phyloP scores from a whole-genome alignment of 2,329 filamentous ascomycete species.

The Peltaster fructicola region DNA sequence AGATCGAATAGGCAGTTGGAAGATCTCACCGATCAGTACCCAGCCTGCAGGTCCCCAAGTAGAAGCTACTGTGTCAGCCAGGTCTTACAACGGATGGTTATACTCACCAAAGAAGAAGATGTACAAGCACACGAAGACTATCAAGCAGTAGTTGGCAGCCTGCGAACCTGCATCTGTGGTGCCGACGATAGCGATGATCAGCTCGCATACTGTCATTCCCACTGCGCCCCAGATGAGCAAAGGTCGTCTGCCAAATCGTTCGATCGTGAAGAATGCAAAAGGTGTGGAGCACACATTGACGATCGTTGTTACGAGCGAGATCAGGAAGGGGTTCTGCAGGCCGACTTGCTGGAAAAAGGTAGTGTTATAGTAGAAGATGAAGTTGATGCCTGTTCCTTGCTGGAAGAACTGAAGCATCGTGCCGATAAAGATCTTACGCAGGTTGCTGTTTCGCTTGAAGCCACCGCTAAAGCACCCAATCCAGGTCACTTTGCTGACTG shows the following conservation, averaged over 20 bases:
- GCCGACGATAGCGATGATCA: constrained; percentile 59
- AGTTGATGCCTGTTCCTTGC: constrained; percentile 72
- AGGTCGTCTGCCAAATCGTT: constrained; percentile 61
- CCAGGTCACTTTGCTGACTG: constrained; percentile 38
- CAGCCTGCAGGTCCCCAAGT: constrained; percentile 44
- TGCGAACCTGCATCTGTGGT: constrained; percentile 25
- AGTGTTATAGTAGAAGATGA: constrained; percentile 57
- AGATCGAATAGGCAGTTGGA: constrained; percentile 45
- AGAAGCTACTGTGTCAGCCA: background rate
- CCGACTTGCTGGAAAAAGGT: constrained; percentile 68
- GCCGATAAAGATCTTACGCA: constrained; percentile 30
- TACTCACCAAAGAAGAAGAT: constrained; percentile 62
- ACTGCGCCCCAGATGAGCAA: constrained; percentile 63
- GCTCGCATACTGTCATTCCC: constrained; percentile 73
- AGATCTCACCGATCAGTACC: constrained; percentile 63
- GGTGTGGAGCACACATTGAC: constrained; percentile 81
- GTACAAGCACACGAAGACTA: constrained; percentile 79
- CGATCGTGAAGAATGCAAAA: constrained; percentile 74
- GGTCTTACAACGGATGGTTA: background rate
- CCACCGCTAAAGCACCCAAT: constrained; percentile 40
- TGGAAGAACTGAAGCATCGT: constrained; percentile 31
- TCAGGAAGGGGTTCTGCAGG: constrained; percentile 62
- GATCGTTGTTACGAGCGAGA: constrained; percentile 69
- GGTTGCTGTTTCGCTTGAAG: constrained; percentile 33
- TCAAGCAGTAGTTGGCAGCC: constrained; percentile 37